A percentile compares a stretch with the other conserved stretches of the same genome.
Evolutionary conservation across 169 alveolate genomes (phyloP).

Genomic region (Amoebophrya sp.): DNA sequence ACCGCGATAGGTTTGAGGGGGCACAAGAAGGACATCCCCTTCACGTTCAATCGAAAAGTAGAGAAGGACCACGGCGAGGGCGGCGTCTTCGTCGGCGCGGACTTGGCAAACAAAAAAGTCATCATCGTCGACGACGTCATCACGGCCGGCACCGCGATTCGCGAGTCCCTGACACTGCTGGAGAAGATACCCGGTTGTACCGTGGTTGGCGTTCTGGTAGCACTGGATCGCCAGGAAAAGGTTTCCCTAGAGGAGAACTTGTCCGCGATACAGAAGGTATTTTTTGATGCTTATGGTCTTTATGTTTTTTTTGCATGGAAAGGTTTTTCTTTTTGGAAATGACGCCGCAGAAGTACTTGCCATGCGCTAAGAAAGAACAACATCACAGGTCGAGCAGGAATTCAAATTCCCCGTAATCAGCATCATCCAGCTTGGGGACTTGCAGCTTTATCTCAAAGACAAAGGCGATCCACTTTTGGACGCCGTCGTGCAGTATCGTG

Average conservation of each 20-base stretch:
- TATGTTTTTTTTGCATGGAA: neutral
- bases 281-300: neutral
- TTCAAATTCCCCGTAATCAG: neutral
- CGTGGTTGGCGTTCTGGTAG: constrained; percentile 27
- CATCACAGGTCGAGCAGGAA: neutral
- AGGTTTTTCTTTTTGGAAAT: neutral
- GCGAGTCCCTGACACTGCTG: constrained; percentile 27
- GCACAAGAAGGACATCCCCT: constrained; percentile 37
- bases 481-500: neutral
- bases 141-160: constrained; percentile 49
- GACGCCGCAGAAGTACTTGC: neutral
- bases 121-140: constrained; percentile 49
- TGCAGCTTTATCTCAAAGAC: neutral
- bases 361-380: neutral
- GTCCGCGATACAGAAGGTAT: neutral
- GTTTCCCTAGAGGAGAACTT: neutral
- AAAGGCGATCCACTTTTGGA: neutral
- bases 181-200: neutral
- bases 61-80: constrained; percentile 52
- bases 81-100: constrained; percentile 44
- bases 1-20: constrained; percentile 36
- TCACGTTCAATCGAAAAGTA: constrained; percentile 45
- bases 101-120: constrained; percentile 25
- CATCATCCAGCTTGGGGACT: neutral
- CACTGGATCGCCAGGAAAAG: constrained; percentile 41